A percentile compares a stretch with the other conserved stretches of the same genome.
Evolutionary conservation across 2,329 filamentous ascomycete species (phyloP).

Genomic region (Penicillium sp.): DNA sequence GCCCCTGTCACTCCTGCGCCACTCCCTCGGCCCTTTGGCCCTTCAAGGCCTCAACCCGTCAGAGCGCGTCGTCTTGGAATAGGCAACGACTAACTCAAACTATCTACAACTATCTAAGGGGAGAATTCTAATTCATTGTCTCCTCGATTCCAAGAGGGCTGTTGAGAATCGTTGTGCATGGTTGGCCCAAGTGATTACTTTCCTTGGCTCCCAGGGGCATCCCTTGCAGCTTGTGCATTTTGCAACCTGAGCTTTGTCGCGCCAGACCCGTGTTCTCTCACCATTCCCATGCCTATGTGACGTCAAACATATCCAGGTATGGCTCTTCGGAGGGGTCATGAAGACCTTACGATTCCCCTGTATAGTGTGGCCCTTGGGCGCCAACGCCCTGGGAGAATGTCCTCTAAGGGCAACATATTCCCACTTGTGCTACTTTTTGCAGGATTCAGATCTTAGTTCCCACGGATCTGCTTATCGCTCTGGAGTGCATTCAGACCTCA

Average conservation of each 20-base stretch:
- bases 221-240: conserved; percentile 42
- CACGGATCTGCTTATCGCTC: conserved; percentile 19
- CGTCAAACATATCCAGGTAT: conserved; percentile 46
- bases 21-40: conserved; percentile 12
- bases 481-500: background rate
- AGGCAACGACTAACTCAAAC: background rate
- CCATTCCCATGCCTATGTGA: conserved; percentile 43
- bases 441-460: conserved; percentile 11
- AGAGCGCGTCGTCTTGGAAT: background rate
- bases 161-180: conserved; percentile 23
- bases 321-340: conserved; percentile 40
- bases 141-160: conserved; percentile 28
- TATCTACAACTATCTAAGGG: background rate
- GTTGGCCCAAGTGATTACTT: conserved; percentile 25
- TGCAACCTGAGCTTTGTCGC: conserved; percentile 37
- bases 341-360: conserved; percentile 38
- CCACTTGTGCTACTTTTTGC: conserved; percentile 23
- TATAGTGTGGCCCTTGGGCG: conserved; percentile 36
- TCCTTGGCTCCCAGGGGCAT: conserved; percentile 31
- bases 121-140: conserved; percentile 21
- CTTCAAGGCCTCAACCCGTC: background rate
- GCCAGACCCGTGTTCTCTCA: conserved; percentile 34
- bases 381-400: conserved; percentile 30
- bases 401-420: conserved; percentile 28
- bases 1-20: conserved; percentile 28